phyloP scores from a whole-genome alignment of 257 asterid genomes.

The Ilex asprella region DNA sequence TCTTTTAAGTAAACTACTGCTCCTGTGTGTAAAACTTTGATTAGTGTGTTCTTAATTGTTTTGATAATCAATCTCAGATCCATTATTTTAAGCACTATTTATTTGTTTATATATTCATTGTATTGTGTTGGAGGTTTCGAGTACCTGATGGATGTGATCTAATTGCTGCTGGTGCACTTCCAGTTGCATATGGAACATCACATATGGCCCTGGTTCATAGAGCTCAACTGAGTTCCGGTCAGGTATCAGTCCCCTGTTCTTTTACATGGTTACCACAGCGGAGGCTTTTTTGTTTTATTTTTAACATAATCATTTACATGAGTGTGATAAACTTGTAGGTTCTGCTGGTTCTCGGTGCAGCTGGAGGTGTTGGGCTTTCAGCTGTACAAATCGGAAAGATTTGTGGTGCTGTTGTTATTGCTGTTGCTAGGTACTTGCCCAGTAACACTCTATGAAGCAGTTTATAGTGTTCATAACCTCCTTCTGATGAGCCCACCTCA shows the following conservation, averaged over 20 bases:
- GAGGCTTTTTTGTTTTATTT: neutral
- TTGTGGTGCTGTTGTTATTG: slow-evolving; percentile 80
- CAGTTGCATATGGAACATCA: slow-evolving; percentile 93
- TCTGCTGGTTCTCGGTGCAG: slow-evolving; percentile 95
- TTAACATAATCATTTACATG: neutral
- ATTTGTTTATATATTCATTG: neutral
- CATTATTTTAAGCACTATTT: neutral
- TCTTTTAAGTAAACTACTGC: neutral
- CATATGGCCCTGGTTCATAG: slow-evolving; percentile 88
- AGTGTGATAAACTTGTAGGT: slow-evolving; percentile 36
- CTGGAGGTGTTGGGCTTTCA: slow-evolving; percentile 96
- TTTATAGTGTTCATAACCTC: slow-evolving; percentile 1
- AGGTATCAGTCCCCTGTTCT: slow-evolving; percentile 29
- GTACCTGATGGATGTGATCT: slow-evolving; percentile 90
- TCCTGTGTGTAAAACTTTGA: neutral
- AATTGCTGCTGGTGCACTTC: slow-evolving; percentile 80
- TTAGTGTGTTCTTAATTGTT: neutral
- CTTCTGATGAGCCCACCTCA: slow-evolving; percentile 4
- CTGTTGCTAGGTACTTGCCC: slow-evolving; percentile 72
- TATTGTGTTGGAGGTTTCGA: slow-evolving; percentile 33
- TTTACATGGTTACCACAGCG: neutral
- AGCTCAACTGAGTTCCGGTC: slow-evolving; percentile 62
- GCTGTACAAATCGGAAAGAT: slow-evolving; percentile 93
- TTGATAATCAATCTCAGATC: neutral
- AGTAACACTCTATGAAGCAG: neutral